Percentiles rank a stretch among this genome's conserved stretches.
Conservation (phyloP, 2,329 filamentous ascomycete genomes). For the Alternaria ethzedia region DNA sequence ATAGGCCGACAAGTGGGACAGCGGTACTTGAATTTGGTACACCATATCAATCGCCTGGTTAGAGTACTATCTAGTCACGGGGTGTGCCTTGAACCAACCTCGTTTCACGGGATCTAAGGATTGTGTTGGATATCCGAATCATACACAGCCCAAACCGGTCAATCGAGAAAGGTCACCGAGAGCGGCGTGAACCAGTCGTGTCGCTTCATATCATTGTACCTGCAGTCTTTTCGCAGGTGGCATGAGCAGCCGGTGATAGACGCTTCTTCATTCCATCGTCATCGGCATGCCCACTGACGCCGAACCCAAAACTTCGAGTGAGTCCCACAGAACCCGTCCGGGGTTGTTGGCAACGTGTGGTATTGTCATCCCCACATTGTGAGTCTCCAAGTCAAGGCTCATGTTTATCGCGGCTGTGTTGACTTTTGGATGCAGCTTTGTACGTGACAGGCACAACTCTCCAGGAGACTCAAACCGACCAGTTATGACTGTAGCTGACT, state of each 20-base stretch:
- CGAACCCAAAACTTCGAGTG: constrained; percentile 34
- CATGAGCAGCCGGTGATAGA: constrained; percentile 34
- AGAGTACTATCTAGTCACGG: constrained; percentile 8
- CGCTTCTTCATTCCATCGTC: constrained; percentile 14
- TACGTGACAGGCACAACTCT: constrained; percentile 39
- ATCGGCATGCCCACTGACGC: constrained; percentile 42
- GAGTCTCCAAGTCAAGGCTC: constrained; percentile 11
- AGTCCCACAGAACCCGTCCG: constrained; percentile 27
- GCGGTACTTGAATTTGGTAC: constrained; percentile 25
- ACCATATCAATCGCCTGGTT: constrained; percentile 25
- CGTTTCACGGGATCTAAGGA: background rate
- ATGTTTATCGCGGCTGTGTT: background rate
- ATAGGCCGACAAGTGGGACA: constrained; percentile 34
- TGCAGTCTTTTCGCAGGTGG: constrained; percentile 13
- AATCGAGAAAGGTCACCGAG: background rate
- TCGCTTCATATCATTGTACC: background rate
- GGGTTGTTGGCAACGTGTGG: constrained; percentile 40
- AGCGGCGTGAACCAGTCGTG: background rate
- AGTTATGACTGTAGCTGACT: constrained; percentile 40
- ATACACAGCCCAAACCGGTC: constrained; percentile 26
- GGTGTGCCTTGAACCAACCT: constrained; percentile 3
- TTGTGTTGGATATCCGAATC: background rate
- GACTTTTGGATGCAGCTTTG: constrained; percentile 29
- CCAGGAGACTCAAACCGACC: constrained; percentile 28
- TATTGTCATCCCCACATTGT: constrained; percentile 35